Conservation (phyloP, 345 rosid genomes). For the Heritiera fomes region DNA sequence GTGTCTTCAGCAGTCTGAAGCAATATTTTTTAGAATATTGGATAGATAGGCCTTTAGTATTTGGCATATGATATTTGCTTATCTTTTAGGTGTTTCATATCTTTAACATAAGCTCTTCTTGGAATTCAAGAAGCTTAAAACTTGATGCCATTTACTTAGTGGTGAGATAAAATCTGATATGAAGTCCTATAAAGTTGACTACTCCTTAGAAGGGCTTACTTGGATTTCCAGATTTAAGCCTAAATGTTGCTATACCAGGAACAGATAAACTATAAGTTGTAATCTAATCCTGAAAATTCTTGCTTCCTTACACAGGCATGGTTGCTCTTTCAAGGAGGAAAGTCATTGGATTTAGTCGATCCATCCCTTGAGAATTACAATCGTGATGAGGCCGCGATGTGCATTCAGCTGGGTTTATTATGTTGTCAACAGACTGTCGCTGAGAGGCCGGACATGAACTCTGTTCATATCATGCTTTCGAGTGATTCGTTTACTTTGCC, state of each 20-base stretch:
- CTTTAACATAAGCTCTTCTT: background rate
- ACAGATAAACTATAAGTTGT: background rate
- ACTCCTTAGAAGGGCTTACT: background rate
- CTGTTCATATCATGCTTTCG: constrained; percentile 79
- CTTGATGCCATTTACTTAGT: background rate
- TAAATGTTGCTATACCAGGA: background rate
- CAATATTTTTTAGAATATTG: background rate
- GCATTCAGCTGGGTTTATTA: constrained; percentile 74
- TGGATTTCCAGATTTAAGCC: background rate
- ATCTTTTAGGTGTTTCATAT: background rate
- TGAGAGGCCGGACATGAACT: constrained; percentile 82
- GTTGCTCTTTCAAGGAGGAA: constrained; percentile 57
- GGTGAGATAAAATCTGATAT: background rate
- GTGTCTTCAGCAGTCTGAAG: background rate
- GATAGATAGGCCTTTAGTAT: background rate
- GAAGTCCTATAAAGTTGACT: background rate
- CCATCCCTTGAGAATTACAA: constrained; percentile 54
- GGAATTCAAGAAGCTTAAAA: background rate
- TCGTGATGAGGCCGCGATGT: constrained; percentile 70
- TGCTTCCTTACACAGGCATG: constrained; percentile 52
- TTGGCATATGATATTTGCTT: background rate
- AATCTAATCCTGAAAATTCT: background rate
- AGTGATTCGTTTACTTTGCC: constrained; percentile 83
- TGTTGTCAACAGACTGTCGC: constrained; percentile 69
- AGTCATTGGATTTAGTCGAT: constrained; percentile 65